Percentiles rank a stretch among this genome's conserved stretches.
phyloP scores from a whole-genome alignment of 2,329 filamentous ascomycete genomes.

The Phyllosticta paracitricarpa region DNA sequence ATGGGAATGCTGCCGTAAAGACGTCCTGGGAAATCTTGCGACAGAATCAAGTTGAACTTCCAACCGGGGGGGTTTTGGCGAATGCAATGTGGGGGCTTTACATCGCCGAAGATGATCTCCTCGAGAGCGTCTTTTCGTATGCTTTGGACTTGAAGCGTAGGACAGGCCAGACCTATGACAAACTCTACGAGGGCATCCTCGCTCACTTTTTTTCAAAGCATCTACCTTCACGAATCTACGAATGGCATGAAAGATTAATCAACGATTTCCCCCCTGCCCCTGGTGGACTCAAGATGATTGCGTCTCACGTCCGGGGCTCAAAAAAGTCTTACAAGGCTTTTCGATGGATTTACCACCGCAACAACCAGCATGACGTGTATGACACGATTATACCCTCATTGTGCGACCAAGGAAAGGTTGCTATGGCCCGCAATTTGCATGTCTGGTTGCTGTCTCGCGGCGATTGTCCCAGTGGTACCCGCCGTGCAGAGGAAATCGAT shows the following conservation, averaged over 20 bases:
- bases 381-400: slow-evolving; percentile 23
- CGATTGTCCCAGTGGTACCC: background rate
- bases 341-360: slow-evolving; percentile 29
- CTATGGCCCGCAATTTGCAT: background rate
- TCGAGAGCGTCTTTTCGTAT: slow-evolving; percentile 31
- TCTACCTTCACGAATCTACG: slow-evolving; percentile 4
- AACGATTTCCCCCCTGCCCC: background rate
- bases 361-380: slow-evolving; percentile 30
- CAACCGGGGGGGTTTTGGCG: slow-evolving; percentile 29
- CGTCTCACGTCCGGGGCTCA: background rate
- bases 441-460: background rate
- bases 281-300: background rate
- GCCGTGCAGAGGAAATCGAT: background rate
- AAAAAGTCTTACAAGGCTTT: slow-evolving; percentile 18
- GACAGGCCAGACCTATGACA: slow-evolving; percentile 24
- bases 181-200: slow-evolving; percentile 38
- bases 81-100: slow-evolving; percentile 38
- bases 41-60: slow-evolving; percentile 28
- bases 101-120: slow-evolving; percentile 25
- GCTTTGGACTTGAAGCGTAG: slow-evolving; percentile 30
- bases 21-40: slow-evolving; percentile 33
- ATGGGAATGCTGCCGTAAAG: background rate
- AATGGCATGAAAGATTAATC: slow-evolving; percentile 5
- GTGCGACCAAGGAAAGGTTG: background rate
- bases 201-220: slow-evolving; percentile 24